A percentile compares a stretch with the other conserved stretches of the same genome.
These are phyloP conservation scores for Pelargonium myrrhifolium DNA, from an alignment of 441 rosid species.

Conservation along the genomic window DNA sequence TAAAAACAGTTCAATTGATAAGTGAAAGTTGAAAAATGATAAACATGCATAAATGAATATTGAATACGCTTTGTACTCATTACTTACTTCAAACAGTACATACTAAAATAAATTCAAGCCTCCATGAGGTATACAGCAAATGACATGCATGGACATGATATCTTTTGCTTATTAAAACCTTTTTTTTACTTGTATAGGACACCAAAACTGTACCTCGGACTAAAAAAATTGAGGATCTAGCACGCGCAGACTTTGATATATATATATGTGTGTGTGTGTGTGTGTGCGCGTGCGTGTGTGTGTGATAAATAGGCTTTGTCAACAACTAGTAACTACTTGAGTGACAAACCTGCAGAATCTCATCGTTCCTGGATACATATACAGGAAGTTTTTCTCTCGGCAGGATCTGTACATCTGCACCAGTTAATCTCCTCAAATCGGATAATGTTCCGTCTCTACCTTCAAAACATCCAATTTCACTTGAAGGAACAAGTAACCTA, in stretches of 20 bases:
- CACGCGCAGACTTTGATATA: neutral
- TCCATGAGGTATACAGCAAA: too few species aligned
- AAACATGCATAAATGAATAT: too few species aligned
- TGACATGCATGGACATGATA: too few species aligned
- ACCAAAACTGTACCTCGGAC: neutral
- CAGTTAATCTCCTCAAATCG: slow-evolving; percentile 62
- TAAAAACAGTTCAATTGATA: slow-evolving; percentile 11
- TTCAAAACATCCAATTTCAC: slow-evolving; percentile 70
- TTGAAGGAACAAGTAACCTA: slow-evolving; percentile 56
- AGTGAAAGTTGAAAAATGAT: neutral
- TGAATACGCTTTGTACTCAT: neutral
- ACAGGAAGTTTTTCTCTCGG: slow-evolving; percentile 58
- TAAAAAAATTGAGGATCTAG: slow-evolving; percentile 10
- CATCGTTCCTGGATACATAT: slow-evolving; percentile 51
- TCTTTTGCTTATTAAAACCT: neutral
- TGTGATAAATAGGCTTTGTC: neutral
- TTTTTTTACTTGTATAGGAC: slow-evolving; percentile 1
- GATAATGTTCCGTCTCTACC: slow-evolving; percentile 76
- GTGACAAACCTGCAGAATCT: slow-evolving; percentile 69
- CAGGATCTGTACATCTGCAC: slow-evolving; percentile 65
- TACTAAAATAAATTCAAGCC: too few species aligned
- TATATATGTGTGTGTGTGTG: too few species aligned
- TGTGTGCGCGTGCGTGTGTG: neutral
- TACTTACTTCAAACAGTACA: slow-evolving; percentile 2
- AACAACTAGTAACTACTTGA: slow-evolving; percentile 10